Evolutionary conservation across 805 yeast species (phyloP), one percentile per base, ranked within the genome.

Genomic region (Starmerella sirachaensis): DNA sequence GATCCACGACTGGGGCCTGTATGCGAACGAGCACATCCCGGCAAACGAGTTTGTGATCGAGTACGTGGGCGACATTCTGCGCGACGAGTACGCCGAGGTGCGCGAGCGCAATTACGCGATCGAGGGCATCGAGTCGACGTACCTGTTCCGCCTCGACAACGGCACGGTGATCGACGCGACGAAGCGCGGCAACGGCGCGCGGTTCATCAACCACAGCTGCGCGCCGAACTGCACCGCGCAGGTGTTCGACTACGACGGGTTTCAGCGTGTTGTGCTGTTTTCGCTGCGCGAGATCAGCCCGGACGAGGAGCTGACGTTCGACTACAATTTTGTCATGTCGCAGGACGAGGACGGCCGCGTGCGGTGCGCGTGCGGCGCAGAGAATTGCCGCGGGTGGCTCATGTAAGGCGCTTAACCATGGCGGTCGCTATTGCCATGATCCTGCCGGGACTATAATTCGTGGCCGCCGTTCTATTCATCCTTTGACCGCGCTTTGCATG

Each of bases 191-290:
- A 96, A 97, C 3, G 86, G 86, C 52, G 97, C 98, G 0, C 67
- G 98, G 35, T 91, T 91, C 54, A 91, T 91, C 57, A 91, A 91
- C 52, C 99, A 91, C 58, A 85, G 96, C 57, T 91, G 99, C 62
- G 81, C 79, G 37, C 99, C 99, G 1, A 85, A 94, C 49, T 91
- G 98, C 61, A 85, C 94, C 0, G 97, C 98, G 1, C 88, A 86
- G 55, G 85, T 91, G 53, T 35, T 33, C 24, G 33, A 33, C 23
- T 96, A 85, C 27, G 96, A 85, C 42, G 96, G 96, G 4, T 78
- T 72, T 52, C 84, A 83, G 60, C 70, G 97, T 57, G 88, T 91
- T 63, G 97, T 86, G 37, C 85, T 91, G 21, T 91, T 88, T 59
- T 96, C 98, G 0, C 63, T 83, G 47, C 64, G 93, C 33, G 95